Conservation (phyloP, 345 rosid genomes). For the Rhizophora mangle region DNA sequence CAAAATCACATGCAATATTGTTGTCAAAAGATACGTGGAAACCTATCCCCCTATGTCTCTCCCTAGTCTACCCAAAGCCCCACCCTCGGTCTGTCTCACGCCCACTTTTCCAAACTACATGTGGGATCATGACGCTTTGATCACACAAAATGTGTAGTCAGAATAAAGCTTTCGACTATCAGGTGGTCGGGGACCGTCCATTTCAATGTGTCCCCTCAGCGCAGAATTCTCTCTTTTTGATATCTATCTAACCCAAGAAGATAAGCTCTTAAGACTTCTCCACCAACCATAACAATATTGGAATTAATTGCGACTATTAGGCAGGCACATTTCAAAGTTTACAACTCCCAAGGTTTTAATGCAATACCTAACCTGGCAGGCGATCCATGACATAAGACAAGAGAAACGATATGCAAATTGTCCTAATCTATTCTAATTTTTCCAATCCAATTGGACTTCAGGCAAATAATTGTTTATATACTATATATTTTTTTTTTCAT, state of each 20-base stretch:
- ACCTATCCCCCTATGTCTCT: background rate
- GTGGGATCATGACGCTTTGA: conserved; percentile 20
- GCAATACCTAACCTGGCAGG: no score
- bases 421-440: no score
- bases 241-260: background rate
- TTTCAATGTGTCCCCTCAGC: background rate
- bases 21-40: background rate
- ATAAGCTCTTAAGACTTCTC: no score
- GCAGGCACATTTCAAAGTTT: no score
- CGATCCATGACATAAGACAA: no score
- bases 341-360: no score
- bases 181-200: conserved; percentile 38
- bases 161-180: conserved; percentile 27
- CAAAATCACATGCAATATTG: background rate
- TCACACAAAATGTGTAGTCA: conserved; percentile 10
- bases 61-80: background rate
- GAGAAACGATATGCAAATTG: no score
- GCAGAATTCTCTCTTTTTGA: conserved; percentile 19
- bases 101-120: conserved; percentile 22
- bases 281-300: no score
- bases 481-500: no score
- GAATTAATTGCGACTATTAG: no score
- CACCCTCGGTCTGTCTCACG: background rate
- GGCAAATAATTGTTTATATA: no score
- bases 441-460: no score